Evolutionary conservation across 2,329 filamentous ascomycete genomes (phyloP), one percentile per base, ranked within the genome.

Genomic region (Neopestalotiopsis sp.): DNA sequence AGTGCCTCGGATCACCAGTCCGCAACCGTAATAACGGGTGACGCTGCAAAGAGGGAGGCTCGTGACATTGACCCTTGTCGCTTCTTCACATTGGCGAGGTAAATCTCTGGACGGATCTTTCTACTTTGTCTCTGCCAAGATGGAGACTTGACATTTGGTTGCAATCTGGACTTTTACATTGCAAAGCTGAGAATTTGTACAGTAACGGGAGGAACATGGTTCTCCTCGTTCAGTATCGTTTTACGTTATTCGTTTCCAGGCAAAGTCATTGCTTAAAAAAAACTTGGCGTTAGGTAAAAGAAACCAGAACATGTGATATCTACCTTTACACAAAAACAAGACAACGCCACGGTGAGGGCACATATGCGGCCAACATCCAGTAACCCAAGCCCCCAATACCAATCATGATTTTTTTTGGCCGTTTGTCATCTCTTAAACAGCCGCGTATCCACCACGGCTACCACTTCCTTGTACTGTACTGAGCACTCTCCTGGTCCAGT

Each of bases 361-460:
- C 34, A 38, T 49, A n/a, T 53, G 17, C n/a, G 17, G 45, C n/a
- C 45, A 20, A 53, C 45, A 53, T 20, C 45, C 20, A 7, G 45
- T 53, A 20, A 4, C 59, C 59, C 30, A 42, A 40, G 13, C 32
- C 28, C 24, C 34, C 30, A n/a, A 62, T 38, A 32, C 59, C 32
- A 62, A 4, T 40, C n/a, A 30, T 62, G 30, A 20, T 38, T 24
- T 40, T 32, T 40, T 32, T 5, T 20, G 30, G 12, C 20, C 42
- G 34, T 24, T 20, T 42, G 12, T 28, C 57, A 14, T 62, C 40
- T 42, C 30, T 78, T 65, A 97, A 73, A 99, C 95, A 61, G 96
- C 96, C 76, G 94, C 97, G 82, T 99, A 99, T 2, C 96, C 96
- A 61, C 95, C 95, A 76, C 96, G 90, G 69, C 90, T 92, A 7